Conservation (phyloP, 495 filamentous ascomycete species). For the Hypoxylon crocopeplum region DNA sequence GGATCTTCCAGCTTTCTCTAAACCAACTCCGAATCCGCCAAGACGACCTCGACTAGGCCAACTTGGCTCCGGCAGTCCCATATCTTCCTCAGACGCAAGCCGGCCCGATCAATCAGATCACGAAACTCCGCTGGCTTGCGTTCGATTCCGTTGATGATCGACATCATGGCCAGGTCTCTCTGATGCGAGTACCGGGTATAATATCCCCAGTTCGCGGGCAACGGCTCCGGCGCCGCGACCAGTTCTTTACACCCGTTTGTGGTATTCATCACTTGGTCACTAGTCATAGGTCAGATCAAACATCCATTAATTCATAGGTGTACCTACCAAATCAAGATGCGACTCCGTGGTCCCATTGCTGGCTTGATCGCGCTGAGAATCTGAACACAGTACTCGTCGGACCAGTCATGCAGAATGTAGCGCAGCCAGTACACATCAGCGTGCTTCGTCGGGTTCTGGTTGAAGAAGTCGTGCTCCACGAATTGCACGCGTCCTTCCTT, state of each 20-base stretch:
- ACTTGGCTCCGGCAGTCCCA: conserved; percentile 43
- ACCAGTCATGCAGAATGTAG: conserved; percentile 52
- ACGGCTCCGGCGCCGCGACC: conserved; percentile 37
- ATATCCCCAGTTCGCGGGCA: conserved; percentile 48
- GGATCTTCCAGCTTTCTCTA: too few species aligned
- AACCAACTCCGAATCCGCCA: conserved; percentile 19
- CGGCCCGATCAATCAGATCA: conserved; percentile 36
- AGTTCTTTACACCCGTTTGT: conserved; percentile 41
- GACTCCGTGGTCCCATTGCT: conserved; percentile 40
- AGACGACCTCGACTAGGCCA: conserved; percentile 36
- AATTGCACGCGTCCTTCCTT: conserved; percentile 40
- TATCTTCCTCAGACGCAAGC: conserved; percentile 42
- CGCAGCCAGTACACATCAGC: conserved; percentile 54
- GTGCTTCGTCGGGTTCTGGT: conserved; percentile 43
- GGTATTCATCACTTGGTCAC: conserved; percentile 52
- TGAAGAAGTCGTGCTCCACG: conserved; percentile 51
- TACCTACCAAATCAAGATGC: conserved; percentile 42
- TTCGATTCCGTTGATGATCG: conserved; percentile 50
- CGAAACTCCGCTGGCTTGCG: conserved; percentile 44
- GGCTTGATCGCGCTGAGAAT: conserved; percentile 42
- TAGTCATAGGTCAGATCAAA: background rate
- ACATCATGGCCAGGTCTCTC: conserved; percentile 47
- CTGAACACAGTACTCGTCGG: conserved; percentile 48
- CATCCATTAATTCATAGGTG: background rate
- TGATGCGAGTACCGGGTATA: conserved; percentile 44